Conservation (phyloP, 371 early-diverging fungal species). For the Mucor plumbeus region DNA sequence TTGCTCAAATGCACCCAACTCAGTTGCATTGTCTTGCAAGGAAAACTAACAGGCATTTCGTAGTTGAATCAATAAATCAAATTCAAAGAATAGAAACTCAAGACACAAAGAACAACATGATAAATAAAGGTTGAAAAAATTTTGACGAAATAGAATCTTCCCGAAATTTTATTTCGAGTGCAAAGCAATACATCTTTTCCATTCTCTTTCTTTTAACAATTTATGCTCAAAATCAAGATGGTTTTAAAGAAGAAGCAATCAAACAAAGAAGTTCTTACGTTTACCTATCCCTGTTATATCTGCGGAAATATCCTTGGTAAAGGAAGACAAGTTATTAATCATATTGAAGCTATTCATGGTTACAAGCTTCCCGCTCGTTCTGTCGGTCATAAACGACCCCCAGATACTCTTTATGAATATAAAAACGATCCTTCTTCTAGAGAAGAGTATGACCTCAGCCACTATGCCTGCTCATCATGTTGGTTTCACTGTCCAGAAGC, state of each 20-base stretch:
- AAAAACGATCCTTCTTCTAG: background rate
- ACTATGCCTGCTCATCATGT: conserved; percentile 23
- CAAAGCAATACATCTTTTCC: background rate
- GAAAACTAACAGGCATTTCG: too few species aligned
- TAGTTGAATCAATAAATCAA: background rate
- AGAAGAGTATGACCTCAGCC: background rate
- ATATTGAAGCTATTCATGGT: conserved; percentile 11
- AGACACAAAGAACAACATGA: background rate
- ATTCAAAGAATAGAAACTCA: too few species aligned
- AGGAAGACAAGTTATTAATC: conserved; percentile 7
- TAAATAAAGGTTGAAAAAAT: background rate
- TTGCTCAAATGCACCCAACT: background rate
- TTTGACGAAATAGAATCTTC: background rate
- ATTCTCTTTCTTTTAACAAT: background rate
- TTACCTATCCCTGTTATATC: conserved; percentile 18
- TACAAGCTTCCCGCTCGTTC: conserved; percentile 12
- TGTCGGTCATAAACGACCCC: conserved; percentile 9
- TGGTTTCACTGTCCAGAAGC: conserved; percentile 23
- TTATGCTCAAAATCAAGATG: background rate
- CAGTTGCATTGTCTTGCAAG: too few species aligned
- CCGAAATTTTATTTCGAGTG: too few species aligned
- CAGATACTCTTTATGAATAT: background rate
- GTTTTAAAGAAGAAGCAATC: background rate
- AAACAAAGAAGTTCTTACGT: conserved; percentile 3
- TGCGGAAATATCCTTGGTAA: conserved; percentile 8